These are phyloP conservation scores for Heritiera fomes DNA, from an alignment of 345 rosid species.

Conservation along the genomic window DNA sequence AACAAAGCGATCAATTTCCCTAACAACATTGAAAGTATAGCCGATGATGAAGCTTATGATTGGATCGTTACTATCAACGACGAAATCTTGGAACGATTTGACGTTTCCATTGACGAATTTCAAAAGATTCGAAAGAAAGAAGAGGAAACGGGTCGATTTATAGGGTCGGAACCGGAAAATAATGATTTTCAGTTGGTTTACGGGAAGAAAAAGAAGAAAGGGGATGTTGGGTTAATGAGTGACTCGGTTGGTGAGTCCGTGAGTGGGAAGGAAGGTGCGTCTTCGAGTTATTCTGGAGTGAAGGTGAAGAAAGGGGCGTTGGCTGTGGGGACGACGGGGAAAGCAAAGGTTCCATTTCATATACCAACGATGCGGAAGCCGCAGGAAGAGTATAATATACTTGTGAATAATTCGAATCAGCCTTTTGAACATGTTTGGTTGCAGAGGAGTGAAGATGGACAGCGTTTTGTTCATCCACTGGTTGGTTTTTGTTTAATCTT, in stretches of 20 bases:
- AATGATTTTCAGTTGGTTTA: slow-evolving; percentile 72
- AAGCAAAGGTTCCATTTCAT: slow-evolving; percentile 72
- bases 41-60: slow-evolving; percentile 61
- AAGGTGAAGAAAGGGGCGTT: slow-evolving; percentile 51
- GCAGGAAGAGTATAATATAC: slow-evolving; percentile 67
- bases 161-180: slow-evolving; percentile 13
- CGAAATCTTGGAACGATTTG: slow-evolving; percentile 65
- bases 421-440: slow-evolving; percentile 85
- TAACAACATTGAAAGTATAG: slow-evolving; percentile 28
- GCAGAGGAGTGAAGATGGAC: slow-evolving; percentile 67
- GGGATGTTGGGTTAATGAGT: slow-evolving; percentile 14
- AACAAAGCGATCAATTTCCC: slow-evolving; percentile 37
- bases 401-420: slow-evolving; percentile 63
- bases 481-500: slow-evolving; percentile 40
- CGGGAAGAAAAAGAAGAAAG: slow-evolving; percentile 68
- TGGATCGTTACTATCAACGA: slow-evolving; percentile 75
- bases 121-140: slow-evolving; percentile 42
- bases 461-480: slow-evolving; percentile 71
- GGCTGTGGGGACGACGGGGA: slow-evolving; percentile 42
- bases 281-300: slow-evolving; percentile 37
- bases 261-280: slow-evolving; percentile 22
- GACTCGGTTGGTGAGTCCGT: slow-evolving; percentile 19
- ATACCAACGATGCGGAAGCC: slow-evolving; percentile 66
- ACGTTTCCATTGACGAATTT: slow-evolving; percentile 58
- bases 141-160: slow-evolving; percentile 43